Evolutionary conservation across 1,139 yeast genomes (phyloP).

Genomic region (Yamadazyma blattariae): DNA sequence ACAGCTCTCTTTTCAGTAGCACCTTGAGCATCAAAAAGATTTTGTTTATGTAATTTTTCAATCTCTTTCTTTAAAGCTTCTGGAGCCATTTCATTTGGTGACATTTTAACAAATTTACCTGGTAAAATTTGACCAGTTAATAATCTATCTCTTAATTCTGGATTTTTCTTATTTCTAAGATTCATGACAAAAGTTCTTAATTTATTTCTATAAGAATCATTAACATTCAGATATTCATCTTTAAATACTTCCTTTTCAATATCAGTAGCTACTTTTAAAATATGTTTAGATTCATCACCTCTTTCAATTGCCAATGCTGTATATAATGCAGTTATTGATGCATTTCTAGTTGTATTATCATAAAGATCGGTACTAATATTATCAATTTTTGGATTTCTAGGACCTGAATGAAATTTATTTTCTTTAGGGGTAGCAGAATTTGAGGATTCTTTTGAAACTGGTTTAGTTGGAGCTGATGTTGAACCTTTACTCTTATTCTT

Average conservation of each 20-base stretch:
- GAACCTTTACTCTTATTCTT: conserved; percentile 44
- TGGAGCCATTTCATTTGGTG: conserved; percentile 93
- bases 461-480: conserved; percentile 4
- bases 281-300: conserved; percentile 46
- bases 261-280: conserved; percentile 62
- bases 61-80: conserved; percentile 82
- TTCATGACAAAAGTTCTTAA: conserved; percentile 82
- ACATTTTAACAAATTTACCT: conserved; percentile 68
- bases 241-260: conserved; percentile 72
- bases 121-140: conserved; percentile 65
- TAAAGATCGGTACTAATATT: conserved; percentile 70
- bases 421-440: conserved; percentile 19
- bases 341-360: conserved; percentile 77
- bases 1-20: conserved; percentile 97
- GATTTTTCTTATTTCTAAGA: conserved; percentile 84
- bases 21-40: conserved; percentile 94
- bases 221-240: conserved; percentile 53
- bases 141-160: conserved; percentile 72
- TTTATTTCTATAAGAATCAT: conserved; percentile 68
- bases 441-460: conserved; percentile 4
- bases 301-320: conserved; percentile 87
- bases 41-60: conserved; percentile 81
- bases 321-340: conserved; percentile 78
- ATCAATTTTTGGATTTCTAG: conserved; percentile 78
- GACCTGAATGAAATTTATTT: conserved; percentile 33